These are phyloP conservation scores for Phaeophleospora eucalypticola DNA, from an alignment of 2,329 filamentous ascomycete genomes.

Conservation along the genomic window DNA sequence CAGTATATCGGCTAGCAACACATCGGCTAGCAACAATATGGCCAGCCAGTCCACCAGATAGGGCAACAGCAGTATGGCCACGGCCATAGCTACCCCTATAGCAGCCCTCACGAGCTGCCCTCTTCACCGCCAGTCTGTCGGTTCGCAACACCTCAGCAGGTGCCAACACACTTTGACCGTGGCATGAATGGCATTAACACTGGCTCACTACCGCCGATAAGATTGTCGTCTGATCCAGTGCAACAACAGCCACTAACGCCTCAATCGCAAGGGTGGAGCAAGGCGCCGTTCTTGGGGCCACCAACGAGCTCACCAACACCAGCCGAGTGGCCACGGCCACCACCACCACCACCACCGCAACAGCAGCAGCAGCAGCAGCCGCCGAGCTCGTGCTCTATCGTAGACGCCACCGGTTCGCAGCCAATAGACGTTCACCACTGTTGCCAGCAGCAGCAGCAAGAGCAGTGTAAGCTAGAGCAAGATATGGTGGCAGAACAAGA, in stretches of 20 bases:
- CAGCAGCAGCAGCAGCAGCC: background rate
- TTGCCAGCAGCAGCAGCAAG: background rate
- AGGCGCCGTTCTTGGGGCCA: background rate
- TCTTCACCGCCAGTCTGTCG: background rate
- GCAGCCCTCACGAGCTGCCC: background rate
- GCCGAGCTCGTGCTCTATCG: background rate
- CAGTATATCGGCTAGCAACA: background rate
- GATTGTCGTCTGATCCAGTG: background rate
- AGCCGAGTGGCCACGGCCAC: background rate
- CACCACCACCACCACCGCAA: background rate
- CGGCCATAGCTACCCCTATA: background rate
- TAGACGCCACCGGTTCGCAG: background rate
- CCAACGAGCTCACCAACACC: background rate
- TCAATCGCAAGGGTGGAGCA: background rate
- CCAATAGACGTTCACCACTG: background rate
- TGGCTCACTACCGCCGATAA: background rate
- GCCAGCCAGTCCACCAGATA: background rate
- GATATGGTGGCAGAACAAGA: background rate
- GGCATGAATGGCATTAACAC: background rate
- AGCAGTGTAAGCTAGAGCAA: background rate
- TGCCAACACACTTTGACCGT: background rate
- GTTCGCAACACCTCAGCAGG: slow-evolving; percentile 37
- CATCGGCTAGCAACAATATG: background rate
- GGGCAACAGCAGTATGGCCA: background rate
- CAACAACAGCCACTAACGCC: background rate